These are phyloP conservation scores for Zymoseptoria tritici DNA, from an alignment of 2,329 filamentous ascomycete species.

Conservation along the genomic window DNA sequence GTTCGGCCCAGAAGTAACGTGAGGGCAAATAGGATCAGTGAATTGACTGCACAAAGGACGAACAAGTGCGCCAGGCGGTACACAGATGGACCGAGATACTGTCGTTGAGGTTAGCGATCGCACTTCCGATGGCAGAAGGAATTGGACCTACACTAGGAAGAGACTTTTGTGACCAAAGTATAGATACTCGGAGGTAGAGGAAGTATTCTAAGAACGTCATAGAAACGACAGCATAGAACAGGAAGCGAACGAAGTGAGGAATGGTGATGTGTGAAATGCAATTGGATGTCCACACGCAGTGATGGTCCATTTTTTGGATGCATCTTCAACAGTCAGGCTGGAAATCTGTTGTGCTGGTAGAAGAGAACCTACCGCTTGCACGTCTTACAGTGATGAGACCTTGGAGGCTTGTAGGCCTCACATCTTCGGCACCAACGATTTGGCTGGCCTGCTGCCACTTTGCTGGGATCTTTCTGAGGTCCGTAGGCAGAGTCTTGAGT, in stretches of 20 bases:
- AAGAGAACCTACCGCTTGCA: conserved; percentile 51
- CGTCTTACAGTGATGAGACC: conserved; percentile 73
- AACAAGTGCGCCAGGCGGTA: conserved; percentile 55
- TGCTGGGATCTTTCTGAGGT: conserved; percentile 7
- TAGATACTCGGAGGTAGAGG: conserved; percentile 50
- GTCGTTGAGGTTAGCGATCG: not conserved
- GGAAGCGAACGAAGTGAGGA: conserved; percentile 74
- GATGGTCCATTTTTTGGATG: conserved; percentile 36
- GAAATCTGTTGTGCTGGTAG: not conserved
- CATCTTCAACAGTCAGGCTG: conserved; percentile 15
- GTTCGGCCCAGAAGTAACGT: conserved; percentile 59
- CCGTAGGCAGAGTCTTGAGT: conserved; percentile 20
- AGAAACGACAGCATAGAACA: conserved; percentile 59
- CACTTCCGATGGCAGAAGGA: not conserved
- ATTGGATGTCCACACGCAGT: conserved; percentile 77
- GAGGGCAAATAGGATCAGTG: conserved; percentile 55
- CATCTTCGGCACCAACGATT: conserved; percentile 70
- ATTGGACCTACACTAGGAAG: conserved; percentile 52
- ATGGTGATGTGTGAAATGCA: conserved; percentile 77
- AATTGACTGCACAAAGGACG: conserved; percentile 50
- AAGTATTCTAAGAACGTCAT: conserved; percentile 55
- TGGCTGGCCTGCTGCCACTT: conserved; percentile 22
- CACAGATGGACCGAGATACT: conserved; percentile 63
- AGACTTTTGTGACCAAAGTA: conserved; percentile 58
- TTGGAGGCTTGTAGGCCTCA: conserved; percentile 62